Evolutionary conservation across 345 rosid species (phyloP), one percentile per base, ranked within the genome.

Genomic region (Aquilaria yunnanensis): DNA sequence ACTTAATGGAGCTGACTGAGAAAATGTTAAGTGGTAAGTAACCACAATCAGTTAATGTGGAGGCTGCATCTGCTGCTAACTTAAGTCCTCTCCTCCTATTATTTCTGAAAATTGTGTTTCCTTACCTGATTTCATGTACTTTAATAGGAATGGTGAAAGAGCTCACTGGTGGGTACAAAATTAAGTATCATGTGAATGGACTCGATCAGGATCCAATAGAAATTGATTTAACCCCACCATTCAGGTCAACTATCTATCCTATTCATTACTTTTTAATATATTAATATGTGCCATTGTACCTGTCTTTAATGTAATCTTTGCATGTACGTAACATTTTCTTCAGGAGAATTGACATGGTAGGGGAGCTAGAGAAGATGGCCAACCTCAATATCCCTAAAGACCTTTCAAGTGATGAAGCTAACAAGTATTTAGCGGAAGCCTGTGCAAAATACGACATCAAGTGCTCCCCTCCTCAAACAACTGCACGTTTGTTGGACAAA

Each of bases 151-250:
- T 91, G 99, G 85, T 89, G 56, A 84, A 81, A 81, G 88, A 91
- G 73, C 70, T 95, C 58, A 95, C 97, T 0, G 96, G 96, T 66
- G 82, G 93, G 67, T 89, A 91, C 72, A 89, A 77, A 78, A 91
- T 95, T 64, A 85, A 84, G 66, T 91, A 95, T 70, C 96, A 89
- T 68, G 79, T 97, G 13, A 80, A 87, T 69, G 99, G 97, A 57
- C 81, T 76, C 70, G 97, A 94, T 47, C 74, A 83, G 48, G 96
- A 85, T 57, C 97, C 97, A 58, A 85, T 91, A 51, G 99, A 94
- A 74, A 88, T 94, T 51, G 96, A 94, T 71, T 94, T 91, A 70
- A 87, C 96, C 61, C 96, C 99, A 2, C 99, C 97, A 51, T 94
- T 88, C 79, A 94, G 97, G 99, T 94, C 43, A 37, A 37, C 43